Percentiles rank a stretch among this genome's conserved stretches.
These are phyloP conservation scores for Elymus sibiricus DNA, from an alignment of 176 grass and related monocot genomes.

Conservation along the genomic window DNA sequence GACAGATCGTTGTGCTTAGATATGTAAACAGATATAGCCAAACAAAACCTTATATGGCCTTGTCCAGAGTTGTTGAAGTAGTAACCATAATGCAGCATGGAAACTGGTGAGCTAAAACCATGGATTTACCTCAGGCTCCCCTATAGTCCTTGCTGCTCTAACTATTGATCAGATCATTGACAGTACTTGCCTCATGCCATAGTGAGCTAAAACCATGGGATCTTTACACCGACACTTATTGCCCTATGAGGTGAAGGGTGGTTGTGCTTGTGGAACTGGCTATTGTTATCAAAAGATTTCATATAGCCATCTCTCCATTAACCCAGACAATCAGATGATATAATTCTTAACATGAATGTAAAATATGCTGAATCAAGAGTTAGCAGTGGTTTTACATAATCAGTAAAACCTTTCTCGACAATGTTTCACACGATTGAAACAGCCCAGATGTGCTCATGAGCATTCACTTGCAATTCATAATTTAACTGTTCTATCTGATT, in stretches of 20 bases:
- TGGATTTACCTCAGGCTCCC: background rate
- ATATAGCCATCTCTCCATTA: background rate
- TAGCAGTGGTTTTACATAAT: background rate
- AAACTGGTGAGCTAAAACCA: background rate
- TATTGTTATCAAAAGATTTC: background rate
- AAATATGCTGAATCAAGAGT: conserved; percentile 1
- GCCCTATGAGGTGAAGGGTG: background rate
- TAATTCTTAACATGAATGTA: conserved; percentile 6
- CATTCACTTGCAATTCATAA: background rate
- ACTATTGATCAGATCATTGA: background rate
- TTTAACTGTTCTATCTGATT: conserved; percentile 7
- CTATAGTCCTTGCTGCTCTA: background rate
- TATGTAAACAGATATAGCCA: background rate
- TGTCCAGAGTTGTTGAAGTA: conserved; percentile 4
- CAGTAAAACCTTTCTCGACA: background rate
- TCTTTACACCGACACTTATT: background rate
- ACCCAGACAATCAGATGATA: background rate
- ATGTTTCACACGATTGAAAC: conserved; percentile 12
- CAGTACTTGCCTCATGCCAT: background rate
- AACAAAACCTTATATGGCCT: background rate
- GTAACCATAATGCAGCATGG: background rate
- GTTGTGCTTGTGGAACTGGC: background rate
- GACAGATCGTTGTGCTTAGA: conserved; percentile 1
- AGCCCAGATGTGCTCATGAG: background rate
- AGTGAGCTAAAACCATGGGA: background rate